Percentiles rank a stretch among this genome's conserved stretches.
Evolutionary conservation across 2,329 filamentous ascomycete species (phyloP).

Genomic region (Leptographium galeiforme): DNA sequence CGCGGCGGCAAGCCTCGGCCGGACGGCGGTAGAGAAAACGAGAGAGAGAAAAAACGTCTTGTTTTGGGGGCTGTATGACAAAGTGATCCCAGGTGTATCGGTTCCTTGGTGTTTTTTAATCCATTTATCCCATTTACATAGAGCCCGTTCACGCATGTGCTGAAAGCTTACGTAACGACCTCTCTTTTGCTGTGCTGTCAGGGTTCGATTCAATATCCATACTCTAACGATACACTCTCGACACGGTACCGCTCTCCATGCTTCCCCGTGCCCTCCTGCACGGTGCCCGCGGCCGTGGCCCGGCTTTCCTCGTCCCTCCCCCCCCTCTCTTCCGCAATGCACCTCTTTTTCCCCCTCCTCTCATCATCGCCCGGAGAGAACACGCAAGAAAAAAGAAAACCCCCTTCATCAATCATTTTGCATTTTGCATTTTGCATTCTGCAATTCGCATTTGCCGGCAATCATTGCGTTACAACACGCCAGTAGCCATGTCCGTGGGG

Average conservation of each 20-base stretch:
- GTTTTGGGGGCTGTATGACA: too few species aligned
- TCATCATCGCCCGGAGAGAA: too few species aligned
- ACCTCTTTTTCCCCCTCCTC: too few species aligned
- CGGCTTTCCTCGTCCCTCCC: too few species aligned
- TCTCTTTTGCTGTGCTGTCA: neutral
- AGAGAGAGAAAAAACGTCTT: neutral
- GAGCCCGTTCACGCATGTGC: neutral
- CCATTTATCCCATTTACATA: neutral
- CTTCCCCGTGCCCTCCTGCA: too few species aligned
- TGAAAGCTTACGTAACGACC: too few species aligned
- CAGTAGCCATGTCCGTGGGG: neutral
- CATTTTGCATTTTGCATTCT: neutral
- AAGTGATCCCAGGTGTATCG: too few species aligned
- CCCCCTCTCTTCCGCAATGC: too few species aligned
- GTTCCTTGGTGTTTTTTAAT: too few species aligned
- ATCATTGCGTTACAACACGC: neutral
- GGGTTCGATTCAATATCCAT: neutral
- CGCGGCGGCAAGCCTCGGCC: constrained; percentile 31
- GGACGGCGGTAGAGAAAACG: constrained; percentile 19
- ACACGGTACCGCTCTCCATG: neutral
- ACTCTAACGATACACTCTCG: neutral
- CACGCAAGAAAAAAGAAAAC: neutral
- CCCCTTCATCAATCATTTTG: neutral
- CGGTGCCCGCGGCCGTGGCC: too few species aligned
- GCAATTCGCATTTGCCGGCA: neutral